Evolutionary conservation across 306 rosid genomes (phyloP).

Genomic region (Geum urbanum): DNA sequence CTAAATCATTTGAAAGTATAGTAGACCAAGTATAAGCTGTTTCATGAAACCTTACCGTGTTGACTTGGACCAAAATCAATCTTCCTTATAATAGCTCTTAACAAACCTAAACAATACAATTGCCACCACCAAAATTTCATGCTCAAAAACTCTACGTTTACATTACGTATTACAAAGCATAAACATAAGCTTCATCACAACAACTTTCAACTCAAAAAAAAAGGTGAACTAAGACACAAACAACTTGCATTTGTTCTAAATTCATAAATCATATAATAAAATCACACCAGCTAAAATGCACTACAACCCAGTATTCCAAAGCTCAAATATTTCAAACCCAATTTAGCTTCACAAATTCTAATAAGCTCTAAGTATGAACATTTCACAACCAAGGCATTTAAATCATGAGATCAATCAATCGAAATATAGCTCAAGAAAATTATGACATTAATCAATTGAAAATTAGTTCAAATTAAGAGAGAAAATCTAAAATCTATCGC

Average conservation of each 20-base stretch:
- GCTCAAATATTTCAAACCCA: conserved; percentile 9
- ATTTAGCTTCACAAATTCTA: not conserved
- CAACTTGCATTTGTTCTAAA: not conserved
- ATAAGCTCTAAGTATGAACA: not conserved
- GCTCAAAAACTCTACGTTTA: no score
- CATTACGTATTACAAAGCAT: no score
- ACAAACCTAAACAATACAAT: conserved; percentile 22
- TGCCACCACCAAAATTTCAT: no score
- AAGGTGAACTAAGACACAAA: not conserved
- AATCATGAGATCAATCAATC: conserved; percentile 12
- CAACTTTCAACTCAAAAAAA: not conserved
- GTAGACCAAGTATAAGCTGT: not conserved
- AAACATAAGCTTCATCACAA: not conserved
- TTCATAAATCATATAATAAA: not conserved
- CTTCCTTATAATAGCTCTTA: conserved; percentile 8
- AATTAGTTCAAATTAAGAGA: no score
- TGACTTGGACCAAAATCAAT: conserved; percentile 13
- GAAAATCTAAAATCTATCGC: no score
- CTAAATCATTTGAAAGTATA: not conserved
- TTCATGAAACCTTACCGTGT: conserved; percentile 32
- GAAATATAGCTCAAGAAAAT: not conserved
- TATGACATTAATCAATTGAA: no score
- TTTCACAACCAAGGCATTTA: not conserved
- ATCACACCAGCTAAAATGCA: conserved; percentile 1
- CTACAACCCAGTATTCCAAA: conserved; percentile 5